Evolutionary conservation across 176 grass and related monocot species (phyloP).

Genomic region (Paspalum vaginatum): DNA sequence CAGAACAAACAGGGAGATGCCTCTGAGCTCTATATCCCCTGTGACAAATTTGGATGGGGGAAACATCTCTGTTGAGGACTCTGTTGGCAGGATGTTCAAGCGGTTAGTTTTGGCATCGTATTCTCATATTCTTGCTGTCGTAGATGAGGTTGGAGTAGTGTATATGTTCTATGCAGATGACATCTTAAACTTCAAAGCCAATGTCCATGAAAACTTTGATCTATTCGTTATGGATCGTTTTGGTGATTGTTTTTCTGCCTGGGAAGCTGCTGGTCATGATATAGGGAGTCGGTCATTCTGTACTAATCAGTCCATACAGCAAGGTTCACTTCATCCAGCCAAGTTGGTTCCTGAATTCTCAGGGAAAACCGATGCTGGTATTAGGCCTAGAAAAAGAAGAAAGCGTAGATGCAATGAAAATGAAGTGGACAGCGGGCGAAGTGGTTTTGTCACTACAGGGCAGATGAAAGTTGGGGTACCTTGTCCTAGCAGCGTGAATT

Average conservation of each 20-base stretch:
- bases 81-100: slow-evolving; percentile 55
- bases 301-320: slow-evolving; percentile 38
- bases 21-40: slow-evolving; percentile 16
- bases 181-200: slow-evolving; percentile 63
- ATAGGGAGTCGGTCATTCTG: slow-evolving; percentile 66
- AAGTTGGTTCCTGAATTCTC: slow-evolving; percentile 35
- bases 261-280: slow-evolving; percentile 77
- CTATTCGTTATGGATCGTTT: slow-evolving; percentile 44
- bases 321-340: slow-evolving; percentile 34
- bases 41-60: slow-evolving; percentile 34
- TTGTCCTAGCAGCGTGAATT: slow-evolving; percentile 23
- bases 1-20: slow-evolving; percentile 40
- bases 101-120: slow-evolving; percentile 69
- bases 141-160: slow-evolving; percentile 75
- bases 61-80: slow-evolving; percentile 30
- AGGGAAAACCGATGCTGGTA: slow-evolving; percentile 28
- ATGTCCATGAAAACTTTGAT: slow-evolving; percentile 35
- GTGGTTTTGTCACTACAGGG: slow-evolving; percentile 57
- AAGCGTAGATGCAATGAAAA: slow-evolving; percentile 43
- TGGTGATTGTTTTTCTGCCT: slow-evolving; percentile 57
- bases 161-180: slow-evolving; percentile 76
- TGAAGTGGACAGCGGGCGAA: slow-evolving; percentile 45
- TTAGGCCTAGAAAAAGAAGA: slow-evolving; percentile 59
- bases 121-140: slow-evolving; percentile 64
- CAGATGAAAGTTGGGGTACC: slow-evolving; percentile 46